phyloP scores from a whole-genome alignment of 1,284 basidiomycete species.

The Malassezia sp. region DNA sequence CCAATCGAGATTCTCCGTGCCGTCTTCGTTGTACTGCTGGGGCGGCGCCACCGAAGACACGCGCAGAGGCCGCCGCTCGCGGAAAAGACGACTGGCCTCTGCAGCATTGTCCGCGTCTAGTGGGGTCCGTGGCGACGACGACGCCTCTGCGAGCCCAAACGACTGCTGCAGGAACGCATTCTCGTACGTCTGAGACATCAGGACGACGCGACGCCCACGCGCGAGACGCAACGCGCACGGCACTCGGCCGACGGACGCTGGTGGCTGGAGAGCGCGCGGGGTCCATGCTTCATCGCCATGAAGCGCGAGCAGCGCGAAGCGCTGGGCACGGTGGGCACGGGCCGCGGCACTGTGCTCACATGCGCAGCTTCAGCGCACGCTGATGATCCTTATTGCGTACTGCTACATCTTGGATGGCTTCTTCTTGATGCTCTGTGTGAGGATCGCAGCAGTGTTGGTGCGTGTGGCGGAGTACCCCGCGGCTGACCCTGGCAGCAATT shows the following conservation, averaged over 20 bases:
- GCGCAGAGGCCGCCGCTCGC: not conserved
- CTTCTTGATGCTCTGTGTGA: slow-evolving; percentile 3
- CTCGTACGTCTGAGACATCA: slow-evolving; percentile 16
- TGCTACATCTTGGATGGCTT: slow-evolving; percentile 13
- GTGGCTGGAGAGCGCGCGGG: too few species aligned
- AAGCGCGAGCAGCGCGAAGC: slow-evolving; percentile 14
- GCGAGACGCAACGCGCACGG: too few species aligned
- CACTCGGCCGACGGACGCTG: slow-evolving; percentile 8
- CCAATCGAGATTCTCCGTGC: slow-evolving; percentile 31
- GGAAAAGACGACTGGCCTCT: slow-evolving; percentile 5
- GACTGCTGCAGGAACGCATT: slow-evolving; percentile 17
- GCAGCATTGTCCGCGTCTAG: too few species aligned
- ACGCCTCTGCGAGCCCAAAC: slow-evolving; percentile 4
- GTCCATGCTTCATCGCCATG: slow-evolving; percentile 8
- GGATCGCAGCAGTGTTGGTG: too few species aligned
- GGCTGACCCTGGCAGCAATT: slow-evolving; percentile 5
- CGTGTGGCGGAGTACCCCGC: too few species aligned
- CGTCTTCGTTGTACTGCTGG: slow-evolving; percentile 28
- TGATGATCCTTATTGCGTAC: slow-evolving; percentile 4
- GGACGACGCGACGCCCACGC: slow-evolving; percentile 1
- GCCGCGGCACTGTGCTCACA: too few species aligned
- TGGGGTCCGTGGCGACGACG: not conserved
- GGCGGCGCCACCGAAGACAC: slow-evolving; percentile 2
- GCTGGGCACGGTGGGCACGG: slow-evolving; percentile 8
- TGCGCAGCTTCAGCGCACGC: slow-evolving; percentile 8